Conservation (phyloP, 768 basidiomycete species). For the Termitomyces sp. region DNA sequence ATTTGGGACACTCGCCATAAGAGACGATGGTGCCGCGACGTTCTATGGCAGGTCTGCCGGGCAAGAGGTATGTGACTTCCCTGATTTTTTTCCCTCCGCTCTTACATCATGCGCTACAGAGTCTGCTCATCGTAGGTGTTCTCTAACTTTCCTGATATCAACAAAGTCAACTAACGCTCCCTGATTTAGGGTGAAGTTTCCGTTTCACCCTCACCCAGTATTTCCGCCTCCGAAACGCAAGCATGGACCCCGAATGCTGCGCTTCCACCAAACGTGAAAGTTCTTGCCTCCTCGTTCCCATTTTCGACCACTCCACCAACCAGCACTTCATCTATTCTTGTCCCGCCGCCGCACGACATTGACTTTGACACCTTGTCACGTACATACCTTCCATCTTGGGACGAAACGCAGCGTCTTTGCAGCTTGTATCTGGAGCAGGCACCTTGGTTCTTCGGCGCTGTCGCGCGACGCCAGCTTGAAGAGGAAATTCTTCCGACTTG, state of each 20-base stretch:
- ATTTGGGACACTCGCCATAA: conserved; percentile 66
- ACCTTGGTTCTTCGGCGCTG: conserved; percentile 77
- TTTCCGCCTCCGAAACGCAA: not conserved
- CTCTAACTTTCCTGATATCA: not conserved
- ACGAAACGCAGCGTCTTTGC: conserved; percentile 53
- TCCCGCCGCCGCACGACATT: conserved; percentile 20
- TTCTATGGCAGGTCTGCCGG: conserved; percentile 75
- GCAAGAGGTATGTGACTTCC: conserved; percentile 50
- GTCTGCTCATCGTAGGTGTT: conserved; percentile 49
- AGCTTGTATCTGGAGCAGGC: conserved; percentile 76
- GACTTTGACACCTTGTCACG: conserved; percentile 44
- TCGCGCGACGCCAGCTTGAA: conserved; percentile 58
- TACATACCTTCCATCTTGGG: conserved; percentile 54
- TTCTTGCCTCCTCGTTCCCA: conserved; percentile 42
- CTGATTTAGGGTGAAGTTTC: conserved; percentile 31
- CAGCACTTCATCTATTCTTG: conserved; percentile 22
- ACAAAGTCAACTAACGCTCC: not conserved
- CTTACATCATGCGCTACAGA: conserved; percentile 27
- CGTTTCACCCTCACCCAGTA: not conserved
- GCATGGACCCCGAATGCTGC: conserved; percentile 1
- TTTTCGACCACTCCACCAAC: conserved; percentile 16
- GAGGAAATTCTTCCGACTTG: conserved; percentile 65
- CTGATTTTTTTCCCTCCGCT: not conserved
- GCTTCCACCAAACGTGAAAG: conserved; percentile 21
- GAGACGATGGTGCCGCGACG: conserved; percentile 66